Conservation (phyloP, 805 yeast species). For the Ogataea philodendri region DNA sequence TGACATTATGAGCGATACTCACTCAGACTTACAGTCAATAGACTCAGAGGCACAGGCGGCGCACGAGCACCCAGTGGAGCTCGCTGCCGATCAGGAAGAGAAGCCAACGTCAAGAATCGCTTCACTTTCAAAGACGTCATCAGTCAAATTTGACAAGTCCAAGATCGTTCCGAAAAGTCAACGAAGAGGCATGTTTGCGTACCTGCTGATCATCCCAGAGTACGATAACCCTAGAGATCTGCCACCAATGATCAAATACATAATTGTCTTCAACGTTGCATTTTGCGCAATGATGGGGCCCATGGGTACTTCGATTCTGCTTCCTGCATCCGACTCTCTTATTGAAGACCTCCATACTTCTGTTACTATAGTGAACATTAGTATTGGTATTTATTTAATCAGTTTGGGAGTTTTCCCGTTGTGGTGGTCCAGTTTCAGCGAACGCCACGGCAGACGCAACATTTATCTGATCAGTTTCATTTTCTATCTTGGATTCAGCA, state of each 20-base stretch:
- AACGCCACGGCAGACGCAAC: constrained; percentile 68
- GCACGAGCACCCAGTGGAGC: constrained; percentile 4
- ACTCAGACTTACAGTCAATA: constrained; percentile 5
- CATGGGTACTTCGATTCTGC: constrained; percentile 81
- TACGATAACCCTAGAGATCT: constrained; percentile 69
- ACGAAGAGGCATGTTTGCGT: constrained; percentile 59
- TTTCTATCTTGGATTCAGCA: constrained; percentile 60
- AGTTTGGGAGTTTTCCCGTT: constrained; percentile 77
- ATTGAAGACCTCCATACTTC: constrained; percentile 53
- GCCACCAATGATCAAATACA: constrained; percentile 46
- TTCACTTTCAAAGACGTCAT: constrained; percentile 13
- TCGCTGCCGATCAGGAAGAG: constrained; percentile 2
- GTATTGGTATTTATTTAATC: constrained; percentile 75
- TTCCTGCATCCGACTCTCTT: constrained; percentile 72
- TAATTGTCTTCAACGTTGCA: constrained; percentile 66
- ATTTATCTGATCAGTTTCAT: constrained; percentile 69
- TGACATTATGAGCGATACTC: constrained; percentile 3
- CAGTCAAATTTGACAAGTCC: constrained; percentile 26
- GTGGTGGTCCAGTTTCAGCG: constrained; percentile 87
- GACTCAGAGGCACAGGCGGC: constrained; percentile 2
- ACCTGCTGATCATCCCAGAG: constrained; percentile 59
- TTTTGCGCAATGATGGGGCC: constrained; percentile 80
- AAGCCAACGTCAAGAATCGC: constrained; percentile 1
- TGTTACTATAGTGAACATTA: constrained; percentile 62
- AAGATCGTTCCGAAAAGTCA: constrained; percentile 37